Percentiles rank a stretch among this genome's conserved stretches.
These are phyloP conservation scores for Picocystis sp. DNA, from an alignment of 163 green algal genomes.

Conservation along the genomic window DNA sequence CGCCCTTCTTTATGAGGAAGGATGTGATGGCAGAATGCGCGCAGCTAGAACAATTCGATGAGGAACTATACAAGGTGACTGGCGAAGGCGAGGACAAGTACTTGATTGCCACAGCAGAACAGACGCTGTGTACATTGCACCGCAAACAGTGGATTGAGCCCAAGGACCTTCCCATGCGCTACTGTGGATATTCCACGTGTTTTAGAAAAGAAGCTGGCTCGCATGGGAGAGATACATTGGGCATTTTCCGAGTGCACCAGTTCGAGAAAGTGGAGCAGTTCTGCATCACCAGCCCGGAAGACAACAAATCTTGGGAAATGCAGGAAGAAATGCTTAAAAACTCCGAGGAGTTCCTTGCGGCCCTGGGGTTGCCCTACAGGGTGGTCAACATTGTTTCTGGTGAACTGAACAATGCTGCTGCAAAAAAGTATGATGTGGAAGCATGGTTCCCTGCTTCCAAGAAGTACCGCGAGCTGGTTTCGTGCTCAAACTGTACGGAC, in stretches of 20 bases:
- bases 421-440: conserved; percentile 98
- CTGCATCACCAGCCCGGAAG: conserved; percentile 60
- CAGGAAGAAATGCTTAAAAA: conserved; percentile 95
- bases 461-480: conserved; percentile 88
- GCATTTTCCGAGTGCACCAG: conserved; percentile 99
- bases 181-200: conserved; percentile 94
- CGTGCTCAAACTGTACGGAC: conserved; percentile 94
- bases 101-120: conserved; percentile 94
- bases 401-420: conserved; percentile 89
- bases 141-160: conserved; percentile 75
- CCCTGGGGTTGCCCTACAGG: conserved; percentile 70
- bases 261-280: conserved; percentile 99
- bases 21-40: conserved; percentile 93
- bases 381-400: conserved; percentile 96
- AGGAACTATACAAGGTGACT: conserved; percentile 97
- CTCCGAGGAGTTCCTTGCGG: conserved; percentile 57
- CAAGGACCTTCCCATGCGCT: conserved; percentile 43
- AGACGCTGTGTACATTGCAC: conserved; percentile 94
- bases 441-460: conserved; percentile 89
- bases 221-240: conserved; percentile 89
- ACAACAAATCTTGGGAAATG: conserved; percentile 68
- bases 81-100: conserved; percentile 99
- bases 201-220: conserved; percentile 96
- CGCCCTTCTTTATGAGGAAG: conserved; percentile 76
- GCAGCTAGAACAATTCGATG: conserved; percentile 96